Base-by-base conservation (phyloP, 306 rosid genomes). In the Vigna trinervia region DNA sequence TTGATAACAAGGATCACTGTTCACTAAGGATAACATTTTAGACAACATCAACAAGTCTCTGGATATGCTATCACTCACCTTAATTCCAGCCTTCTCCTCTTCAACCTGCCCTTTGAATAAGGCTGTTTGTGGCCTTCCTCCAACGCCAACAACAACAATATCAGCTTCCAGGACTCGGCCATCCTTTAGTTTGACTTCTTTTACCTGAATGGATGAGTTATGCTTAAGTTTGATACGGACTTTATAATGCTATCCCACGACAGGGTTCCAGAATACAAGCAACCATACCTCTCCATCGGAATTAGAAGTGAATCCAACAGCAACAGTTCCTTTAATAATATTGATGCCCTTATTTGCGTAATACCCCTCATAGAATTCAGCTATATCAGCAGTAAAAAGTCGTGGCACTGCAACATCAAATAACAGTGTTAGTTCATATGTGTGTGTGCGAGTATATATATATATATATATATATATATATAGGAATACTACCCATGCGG, bases 91-190 rank as follows among this genome's bases (percentile, higher is more conserved):
- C 78, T 92, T 92, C 75, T 87, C 96, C 85, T 92, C 99, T 86
- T 90, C 91, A 79, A 92, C 90, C 90, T 95, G 99, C 28, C 98
- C 99, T 85, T 92, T 95, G 88, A 92, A 91, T 69, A 95, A 82
- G 47, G 90, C 60, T 60, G 85, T 84, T 69, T 78, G 90, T 63
- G 99, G 99, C 69, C 97, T 87, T 58, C 89, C 97, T 64, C 99
- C 99, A 61, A 92, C 98, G 46, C 99, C 99, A 63, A 95, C 99
- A 60, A 91, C 91, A 76, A 95, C 99, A 71, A 95, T 88, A 87
- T 95, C 99, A 67, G 98, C 93, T 79, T 91, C 93, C 74, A 90
- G 92, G 78, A 89, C 93, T 28, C 88, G 86, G 50, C 97, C 98
- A 78, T 95, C 97, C 89, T 95, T 92, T 39, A 95, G 97, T 81